Conservation (phyloP, 1,139 yeast species). For the Kodamaea arcana region DNA sequence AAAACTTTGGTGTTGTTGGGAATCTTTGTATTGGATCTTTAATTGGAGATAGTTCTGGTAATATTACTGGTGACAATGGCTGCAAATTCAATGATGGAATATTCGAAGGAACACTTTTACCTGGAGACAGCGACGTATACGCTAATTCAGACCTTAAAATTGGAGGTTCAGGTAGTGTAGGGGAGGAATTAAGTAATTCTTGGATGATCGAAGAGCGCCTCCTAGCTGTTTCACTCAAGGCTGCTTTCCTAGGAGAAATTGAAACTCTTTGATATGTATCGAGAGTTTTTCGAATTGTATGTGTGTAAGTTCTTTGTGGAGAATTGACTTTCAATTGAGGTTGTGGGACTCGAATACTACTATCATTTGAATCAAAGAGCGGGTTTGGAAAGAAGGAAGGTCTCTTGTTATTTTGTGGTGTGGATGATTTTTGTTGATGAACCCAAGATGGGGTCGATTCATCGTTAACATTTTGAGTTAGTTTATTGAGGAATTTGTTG, state of each 20-base stretch:
- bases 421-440: constrained; percentile 26
- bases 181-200: constrained; percentile 45
- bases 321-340: constrained; percentile 16
- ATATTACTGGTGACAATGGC: constrained; percentile 21
- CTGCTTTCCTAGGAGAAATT: constrained; percentile 28
- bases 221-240: constrained; percentile 17
- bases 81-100: constrained; percentile 9
- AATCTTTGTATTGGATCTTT: constrained; percentile 38
- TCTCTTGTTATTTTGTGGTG: constrained; percentile 29
- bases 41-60: constrained; percentile 21
- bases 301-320: constrained; percentile 2
- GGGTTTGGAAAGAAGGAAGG: constrained; percentile 12
- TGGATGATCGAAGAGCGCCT: constrained; percentile 42
- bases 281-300: constrained; percentile 34
- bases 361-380: constrained; percentile 22
- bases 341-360: constrained; percentile 18
- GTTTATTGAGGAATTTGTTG: no score
- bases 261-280: constrained; percentile 34
- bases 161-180: constrained; percentile 49
- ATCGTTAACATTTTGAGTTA: no score
- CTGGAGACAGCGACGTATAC: constrained; percentile 10
- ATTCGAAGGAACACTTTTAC: constrained; percentile 3
- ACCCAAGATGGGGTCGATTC: constrained; percentile 41
- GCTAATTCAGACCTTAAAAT: constrained; percentile 32
- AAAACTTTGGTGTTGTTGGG: constrained; percentile 47